Percentiles rank a stretch among this genome's conserved stretches.
Evolutionary conservation across 2,329 filamentous ascomycete genomes (phyloP).

Genomic region (Fusarium sp.): DNA sequence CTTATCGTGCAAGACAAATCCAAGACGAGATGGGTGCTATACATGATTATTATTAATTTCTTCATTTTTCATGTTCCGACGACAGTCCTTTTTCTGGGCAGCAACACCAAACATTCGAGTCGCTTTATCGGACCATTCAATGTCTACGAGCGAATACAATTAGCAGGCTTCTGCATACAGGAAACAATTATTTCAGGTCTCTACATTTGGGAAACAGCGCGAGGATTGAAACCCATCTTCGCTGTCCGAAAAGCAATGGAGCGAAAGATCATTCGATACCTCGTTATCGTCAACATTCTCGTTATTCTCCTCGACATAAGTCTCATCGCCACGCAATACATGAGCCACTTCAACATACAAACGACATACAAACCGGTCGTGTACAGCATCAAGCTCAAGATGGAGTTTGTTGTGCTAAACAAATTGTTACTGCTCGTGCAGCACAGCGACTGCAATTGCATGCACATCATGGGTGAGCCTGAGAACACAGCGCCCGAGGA

Average conservation of each 20-base stretch:
- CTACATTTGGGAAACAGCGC: conserved; percentile 39
- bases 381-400: conserved; percentile 41
- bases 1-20: conserved; percentile 36
- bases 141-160: conserved; percentile 35
- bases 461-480: conserved; percentile 26
- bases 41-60: conserved; percentile 39
- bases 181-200: conserved; percentile 34
- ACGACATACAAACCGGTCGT: conserved; percentile 41
- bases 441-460: conserved; percentile 35
- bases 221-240: conserved; percentile 33
- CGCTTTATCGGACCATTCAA: conserved; percentile 31
- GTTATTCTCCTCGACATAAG: conserved; percentile 38
- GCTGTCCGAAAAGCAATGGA: conserved; percentile 24
- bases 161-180: conserved; percentile 37
- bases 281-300: conserved; percentile 36
- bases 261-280: conserved; percentile 34
- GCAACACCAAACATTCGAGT: conserved; percentile 25
- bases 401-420: conserved; percentile 39
- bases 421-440: conserved; percentile 32
- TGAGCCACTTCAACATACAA: conserved; percentile 37
- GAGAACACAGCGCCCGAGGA: not conserved
- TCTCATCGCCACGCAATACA: conserved; percentile 34
- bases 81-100: conserved; percentile 29
- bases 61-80: conserved; percentile 33
- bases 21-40: conserved; percentile 34